A percentile compares a stretch with the other conserved stretches of the same genome.
Evolutionary conservation across 2,329 filamentous ascomycete genomes (phyloP).

Genomic region (Ceratocystis albifundus): DNA sequence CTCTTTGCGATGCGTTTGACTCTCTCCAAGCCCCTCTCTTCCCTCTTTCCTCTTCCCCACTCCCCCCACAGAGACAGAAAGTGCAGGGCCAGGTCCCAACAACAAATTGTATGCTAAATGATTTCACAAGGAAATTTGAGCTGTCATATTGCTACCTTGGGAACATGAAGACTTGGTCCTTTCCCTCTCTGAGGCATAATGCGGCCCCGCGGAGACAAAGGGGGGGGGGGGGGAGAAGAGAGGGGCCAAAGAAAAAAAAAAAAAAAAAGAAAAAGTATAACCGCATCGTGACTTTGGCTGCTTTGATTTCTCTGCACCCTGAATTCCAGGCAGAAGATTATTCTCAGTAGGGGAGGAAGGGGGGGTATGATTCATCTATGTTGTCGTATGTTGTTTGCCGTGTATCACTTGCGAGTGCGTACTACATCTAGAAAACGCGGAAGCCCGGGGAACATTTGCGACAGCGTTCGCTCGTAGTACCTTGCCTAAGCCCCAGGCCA

Average conservation of each 20-base stretch:
- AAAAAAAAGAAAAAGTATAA: not conserved
- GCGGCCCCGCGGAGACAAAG: not conserved
- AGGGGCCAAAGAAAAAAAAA: too few species aligned
- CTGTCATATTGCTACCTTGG: not conserved
- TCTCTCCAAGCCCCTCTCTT: not conserved
- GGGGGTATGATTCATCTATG: not conserved
- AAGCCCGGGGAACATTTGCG: not conserved
- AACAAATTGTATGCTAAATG: not conserved
- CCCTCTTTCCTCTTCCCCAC: not conserved
- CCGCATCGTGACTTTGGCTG: not conserved
- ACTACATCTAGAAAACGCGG: not conserved
- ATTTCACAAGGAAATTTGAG: not conserved
- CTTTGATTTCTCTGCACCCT: too few species aligned
- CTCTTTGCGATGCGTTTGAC: not conserved
- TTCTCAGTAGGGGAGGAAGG: too few species aligned
- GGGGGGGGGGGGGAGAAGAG: too few species aligned
- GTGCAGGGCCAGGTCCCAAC: not conserved
- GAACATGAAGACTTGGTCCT: not conserved
- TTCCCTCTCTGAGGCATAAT: not conserved
- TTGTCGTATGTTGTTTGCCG: constrained; percentile 4
- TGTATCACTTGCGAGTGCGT: not conserved
- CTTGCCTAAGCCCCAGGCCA: not conserved
- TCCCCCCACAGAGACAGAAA: not conserved
- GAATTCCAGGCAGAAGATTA: too few species aligned
- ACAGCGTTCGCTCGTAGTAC: not conserved